A percentile compares a stretch with the other conserved stretches of the same genome.
phyloP scores from a whole-genome alignment of 2,329 filamentous ascomycete genomes.

The Madurella mycetomatis region DNA sequence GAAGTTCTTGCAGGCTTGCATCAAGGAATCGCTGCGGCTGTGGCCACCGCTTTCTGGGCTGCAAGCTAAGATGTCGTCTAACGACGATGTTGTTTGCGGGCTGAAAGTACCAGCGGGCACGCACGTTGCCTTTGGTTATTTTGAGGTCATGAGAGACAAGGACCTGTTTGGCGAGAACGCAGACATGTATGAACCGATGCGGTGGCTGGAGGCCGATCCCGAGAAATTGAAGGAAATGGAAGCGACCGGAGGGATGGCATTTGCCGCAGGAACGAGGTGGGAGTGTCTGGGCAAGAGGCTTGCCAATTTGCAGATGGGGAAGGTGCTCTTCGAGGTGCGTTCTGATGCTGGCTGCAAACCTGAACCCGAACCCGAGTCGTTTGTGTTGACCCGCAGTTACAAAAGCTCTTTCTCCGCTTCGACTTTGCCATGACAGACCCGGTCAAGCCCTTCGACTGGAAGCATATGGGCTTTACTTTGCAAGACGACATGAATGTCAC shows the following conservation, averaged over 20 bases:
- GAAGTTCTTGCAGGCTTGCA: constrained; percentile 14
- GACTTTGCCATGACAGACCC: constrained; percentile 18
- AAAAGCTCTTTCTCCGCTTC: constrained; percentile 14
- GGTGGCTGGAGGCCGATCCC: constrained; percentile 10
- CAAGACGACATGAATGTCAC: constrained; percentile 25
- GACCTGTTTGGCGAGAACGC: constrained; percentile 16
- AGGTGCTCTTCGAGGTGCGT: constrained; percentile 20
- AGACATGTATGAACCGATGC: constrained; percentile 7
- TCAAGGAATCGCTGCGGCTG: constrained; percentile 15
- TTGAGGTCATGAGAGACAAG: constrained; percentile 10
- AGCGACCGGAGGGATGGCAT: constrained; percentile 9
- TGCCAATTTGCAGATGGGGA: constrained; percentile 16
- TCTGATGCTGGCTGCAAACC: background rate
- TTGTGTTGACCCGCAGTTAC: background rate
- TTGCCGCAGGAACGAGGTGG: constrained; percentile 15
- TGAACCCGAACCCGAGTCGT: too few relatives aligned
- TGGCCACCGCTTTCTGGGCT: constrained; percentile 16
- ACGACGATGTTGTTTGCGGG: constrained; percentile 14
- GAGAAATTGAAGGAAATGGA: constrained; percentile 16
- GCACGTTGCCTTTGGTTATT: constrained; percentile 6
- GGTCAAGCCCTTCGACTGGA: constrained; percentile 9
- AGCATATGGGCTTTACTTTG: constrained; percentile 1
- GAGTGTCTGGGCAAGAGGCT: constrained; percentile 17
- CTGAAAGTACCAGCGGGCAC: constrained; percentile 10
- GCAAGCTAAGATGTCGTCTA: constrained; percentile 5